Evolutionary conservation across 2,329 filamentous ascomycete species (phyloP), one percentile per base, ranked within the genome.

Genomic region (Anisogramma anomala): DNA sequence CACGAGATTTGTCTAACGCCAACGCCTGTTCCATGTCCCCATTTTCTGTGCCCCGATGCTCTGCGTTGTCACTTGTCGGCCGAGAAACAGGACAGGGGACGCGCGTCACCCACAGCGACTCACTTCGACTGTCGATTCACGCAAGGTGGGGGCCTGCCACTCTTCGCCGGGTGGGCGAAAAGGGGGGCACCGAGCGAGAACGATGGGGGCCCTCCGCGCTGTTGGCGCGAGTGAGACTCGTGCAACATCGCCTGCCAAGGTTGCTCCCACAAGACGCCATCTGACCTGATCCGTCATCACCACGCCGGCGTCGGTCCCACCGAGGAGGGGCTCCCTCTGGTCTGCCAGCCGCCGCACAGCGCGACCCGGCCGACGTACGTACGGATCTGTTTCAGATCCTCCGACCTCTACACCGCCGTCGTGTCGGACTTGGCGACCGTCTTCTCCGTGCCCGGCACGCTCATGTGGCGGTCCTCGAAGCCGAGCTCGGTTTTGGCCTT

Each of bases 401-500:
- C 41, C 27, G 44, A 33, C 44, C 45, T 44, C 17, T 44, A 27
- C 35, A 44, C 41, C n/a, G 38, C 45, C 13, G 45, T 47, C 8
- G 45, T 44, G 8, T 47, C 41, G 20, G 41, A 44, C 22, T 39
- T 47, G 33, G 42, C 42, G 39, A 33, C 35, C 14, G 22, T 19
- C 36, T 44, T 44, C 31, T 39, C 41, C 14, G 36, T 38, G 17
- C 34, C 44, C 11, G 39, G 23, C 36, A 33, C 39, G 36, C 23
- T 30, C 10, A 40, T 14, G 33, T 52, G 53, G 42, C 55, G 56
- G 31, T 50, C 50, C 32, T 55, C 49, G 28, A 58, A 54, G 17
- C 53, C 52, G 14, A 55, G 48, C 45, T 56, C 53, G 3, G 56
- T 52, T 53, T 53, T 62, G 55, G 41, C 64, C 56, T n/a, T 56